Evolutionary conservation across 1,284 basidiomycete species (phyloP), one percentile per base, ranked within the genome.

Genomic region (Marasmius fiardii): DNA sequence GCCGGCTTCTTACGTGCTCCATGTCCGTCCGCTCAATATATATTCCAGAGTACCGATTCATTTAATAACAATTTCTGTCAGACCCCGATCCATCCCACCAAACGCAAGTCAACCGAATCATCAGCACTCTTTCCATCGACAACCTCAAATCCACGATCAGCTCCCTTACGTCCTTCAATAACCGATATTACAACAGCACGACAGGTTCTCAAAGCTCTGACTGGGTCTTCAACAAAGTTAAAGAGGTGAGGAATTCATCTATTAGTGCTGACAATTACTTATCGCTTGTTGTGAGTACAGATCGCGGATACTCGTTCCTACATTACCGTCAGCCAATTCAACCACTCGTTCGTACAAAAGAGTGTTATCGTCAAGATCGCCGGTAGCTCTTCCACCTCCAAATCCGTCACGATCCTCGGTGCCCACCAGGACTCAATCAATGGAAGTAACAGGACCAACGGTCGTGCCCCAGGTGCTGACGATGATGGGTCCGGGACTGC

Each of bases 371-470:
- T 24, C 21, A 47, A 47, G 44, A 26, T 47, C n/a, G 44, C 44
- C 23, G 44, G 44, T 8, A 23, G 6, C 35, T 48, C 45, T 14
- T 20, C 26, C 20, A 18, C 31, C 16, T 21, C 23, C 16, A n/a
- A n/a, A n/a, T 33, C 49, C 7, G 18, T 78, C 1, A 71, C 74
- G 11, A 75, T 82, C 53, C 63, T 81, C 18, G 77, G 76, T 4
- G 76, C 77, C 1, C 81, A 83, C 63, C 33, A 39, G 26, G 57
- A 56, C 53, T 56, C 55, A 18, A 51, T 53, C 26, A 57, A 52
- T 41, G 39, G 45, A 14, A 28, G 12, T 14, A 43, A 26, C 53
- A 43, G 51, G 44, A 64, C 4, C 39, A n/a, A n/a, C n/a, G 52
- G 52, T 21, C 66, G 59, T 74, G 74, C 78, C 14, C 78, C 79